phyloP scores from a whole-genome alignment of 1,284 basidiomycete genomes.

The Naganishia sp. region DNA sequence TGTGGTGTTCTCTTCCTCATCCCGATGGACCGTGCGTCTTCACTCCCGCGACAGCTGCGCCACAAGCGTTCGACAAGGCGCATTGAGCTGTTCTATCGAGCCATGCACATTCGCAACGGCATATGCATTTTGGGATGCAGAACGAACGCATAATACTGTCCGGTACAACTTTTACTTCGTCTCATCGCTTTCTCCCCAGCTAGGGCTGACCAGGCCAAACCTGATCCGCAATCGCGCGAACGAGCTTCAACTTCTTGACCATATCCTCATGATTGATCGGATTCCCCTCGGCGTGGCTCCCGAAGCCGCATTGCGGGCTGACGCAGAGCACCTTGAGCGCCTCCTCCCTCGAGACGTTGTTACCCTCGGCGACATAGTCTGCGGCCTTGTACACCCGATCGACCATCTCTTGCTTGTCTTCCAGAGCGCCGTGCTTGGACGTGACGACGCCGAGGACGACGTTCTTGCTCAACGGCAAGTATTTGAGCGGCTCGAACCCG shows the following conservation, averaged over 20 bases:
- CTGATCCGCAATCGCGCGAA: conserved; percentile 42
- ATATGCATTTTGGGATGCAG: too few species aligned
- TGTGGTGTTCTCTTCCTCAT: too few species aligned
- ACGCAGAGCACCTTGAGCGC: conserved; percentile 42
- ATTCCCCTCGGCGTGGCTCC: conserved; percentile 43
- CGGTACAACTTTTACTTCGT: background rate
- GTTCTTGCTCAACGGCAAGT: conserved; percentile 65
- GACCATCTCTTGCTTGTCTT: conserved; percentile 64
- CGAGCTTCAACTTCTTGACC: conserved; percentile 44
- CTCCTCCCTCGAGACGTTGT: conserved; percentile 33
- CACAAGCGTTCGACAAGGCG: too few species aligned
- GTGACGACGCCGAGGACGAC: conserved; percentile 73
- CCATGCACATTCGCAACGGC: too few species aligned
- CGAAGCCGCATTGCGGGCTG: conserved; percentile 46
- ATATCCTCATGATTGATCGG: conserved; percentile 44
- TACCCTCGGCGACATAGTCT: conserved; percentile 50
- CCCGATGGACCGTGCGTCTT: too few species aligned
- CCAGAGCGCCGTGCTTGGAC: conserved; percentile 68
- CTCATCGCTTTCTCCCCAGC: background rate
- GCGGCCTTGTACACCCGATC: conserved; percentile 67
- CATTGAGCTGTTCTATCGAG: too few species aligned
- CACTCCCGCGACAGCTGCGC: too few species aligned
- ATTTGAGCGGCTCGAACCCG: conserved; percentile 66
- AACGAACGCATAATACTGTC: too few species aligned
- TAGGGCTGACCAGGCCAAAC: conserved; percentile 39